Percentiles rank a stretch among this genome's conserved stretches.
Conservation (phyloP, 2,329 filamentous ascomycete genomes). For the Pseudogymnoascus sp. region DNA sequence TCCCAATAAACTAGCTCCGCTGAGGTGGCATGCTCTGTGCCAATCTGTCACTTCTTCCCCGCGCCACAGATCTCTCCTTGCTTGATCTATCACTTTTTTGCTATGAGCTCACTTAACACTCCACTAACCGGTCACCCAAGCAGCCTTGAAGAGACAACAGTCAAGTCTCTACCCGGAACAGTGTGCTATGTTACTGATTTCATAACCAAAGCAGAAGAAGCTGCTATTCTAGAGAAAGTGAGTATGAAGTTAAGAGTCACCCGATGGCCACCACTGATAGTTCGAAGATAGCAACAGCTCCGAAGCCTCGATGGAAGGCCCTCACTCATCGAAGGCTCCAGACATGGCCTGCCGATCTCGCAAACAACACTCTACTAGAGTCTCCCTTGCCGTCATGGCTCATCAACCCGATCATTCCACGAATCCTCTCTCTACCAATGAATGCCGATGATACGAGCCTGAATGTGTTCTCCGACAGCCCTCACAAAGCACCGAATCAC, state of each 20-base stretch:
- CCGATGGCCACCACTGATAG: neutral
- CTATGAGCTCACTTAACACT: constrained; percentile 5
- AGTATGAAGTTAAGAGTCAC: constrained; percentile 4
- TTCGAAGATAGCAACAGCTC: constrained; percentile 48
- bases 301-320: constrained; percentile 74
- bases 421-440: constrained; percentile 43
- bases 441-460: constrained; percentile 21
- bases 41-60: constrained; percentile 5
- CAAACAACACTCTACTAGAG: constrained; percentile 67
- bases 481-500: constrained; percentile 75
- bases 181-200: constrained; percentile 86
- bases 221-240: constrained; percentile 62
- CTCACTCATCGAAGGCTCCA: constrained; percentile 86
- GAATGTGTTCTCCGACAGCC: constrained; percentile 53
- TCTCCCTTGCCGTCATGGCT: constrained; percentile 71
- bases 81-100: constrained; percentile 8
- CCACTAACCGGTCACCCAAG: constrained; percentile 31
- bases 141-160: constrained; percentile 42
- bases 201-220: constrained; percentile 68
- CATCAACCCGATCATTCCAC: constrained; percentile 56
- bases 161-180: constrained; percentile 48
- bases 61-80: neutral
- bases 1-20: constrained; percentile 6
- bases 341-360: constrained; percentile 79
- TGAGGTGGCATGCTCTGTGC: constrained; percentile 11